These are phyloP conservation scores for Penicillium paxilli DNA, from an alignment of 495 filamentous ascomycete species.

Conservation along the genomic window DNA sequence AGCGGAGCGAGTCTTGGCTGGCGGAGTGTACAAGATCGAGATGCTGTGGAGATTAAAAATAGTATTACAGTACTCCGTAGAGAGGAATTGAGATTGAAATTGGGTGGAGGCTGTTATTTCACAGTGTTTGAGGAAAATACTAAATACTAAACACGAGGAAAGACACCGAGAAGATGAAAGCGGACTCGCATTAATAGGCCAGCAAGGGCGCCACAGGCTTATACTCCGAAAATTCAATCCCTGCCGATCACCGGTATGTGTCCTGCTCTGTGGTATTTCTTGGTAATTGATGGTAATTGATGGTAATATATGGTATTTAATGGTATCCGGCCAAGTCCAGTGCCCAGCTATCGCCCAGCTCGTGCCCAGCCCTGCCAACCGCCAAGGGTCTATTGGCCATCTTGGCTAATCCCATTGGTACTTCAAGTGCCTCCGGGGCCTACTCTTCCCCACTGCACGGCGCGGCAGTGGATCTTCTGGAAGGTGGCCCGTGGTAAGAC, in stretches of 20 bases:
- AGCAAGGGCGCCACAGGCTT: neutral
- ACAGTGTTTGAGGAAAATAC: no score
- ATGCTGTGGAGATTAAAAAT: no score
- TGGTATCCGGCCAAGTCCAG: no score
- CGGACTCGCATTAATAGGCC: no score
- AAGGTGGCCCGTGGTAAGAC: slow-evolving; percentile 1
- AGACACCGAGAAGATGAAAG: no score
- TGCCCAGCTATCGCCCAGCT: slow-evolving; percentile 7
- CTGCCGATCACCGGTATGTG: neutral
- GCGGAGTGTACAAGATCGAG: slow-evolving; percentile 3
- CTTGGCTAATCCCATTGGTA: neutral
- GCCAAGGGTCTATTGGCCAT: slow-evolving; percentile 14
- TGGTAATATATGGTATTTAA: neutral
- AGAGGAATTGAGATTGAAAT: no score
- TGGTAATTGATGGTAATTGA: no score
- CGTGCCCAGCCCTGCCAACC: slow-evolving; percentile 17
- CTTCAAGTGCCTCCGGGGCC: neutral
- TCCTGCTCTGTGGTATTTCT: neutral
- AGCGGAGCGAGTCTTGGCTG: slow-evolving; percentile 25
- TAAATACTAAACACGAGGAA: no score
- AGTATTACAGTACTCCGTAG: no score
- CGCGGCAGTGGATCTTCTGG: slow-evolving; percentile 4
- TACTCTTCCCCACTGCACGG: neutral
- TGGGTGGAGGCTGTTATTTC: no score
- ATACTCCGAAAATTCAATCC: neutral